Conservation (phyloP, 1,139 yeast genomes). For the Saccharomycopsis hybrid region DNA sequence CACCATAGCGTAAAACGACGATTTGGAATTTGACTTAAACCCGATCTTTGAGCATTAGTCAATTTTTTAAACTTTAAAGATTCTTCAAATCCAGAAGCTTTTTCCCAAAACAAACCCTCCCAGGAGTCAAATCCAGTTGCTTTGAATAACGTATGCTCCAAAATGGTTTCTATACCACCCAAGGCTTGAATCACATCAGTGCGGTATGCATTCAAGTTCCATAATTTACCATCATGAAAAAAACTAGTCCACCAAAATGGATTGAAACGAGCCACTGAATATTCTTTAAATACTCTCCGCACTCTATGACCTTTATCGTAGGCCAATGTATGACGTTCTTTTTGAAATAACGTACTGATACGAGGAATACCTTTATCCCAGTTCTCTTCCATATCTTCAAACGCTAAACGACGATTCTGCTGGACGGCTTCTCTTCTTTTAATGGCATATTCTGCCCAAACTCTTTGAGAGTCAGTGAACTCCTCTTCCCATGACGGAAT, state of each 20-base stretch:
- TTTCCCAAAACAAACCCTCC: slow-evolving; percentile 99
- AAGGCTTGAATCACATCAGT: slow-evolving; percentile 95
- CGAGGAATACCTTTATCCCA: slow-evolving; percentile 98
- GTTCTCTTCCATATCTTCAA: slow-evolving; percentile 87
- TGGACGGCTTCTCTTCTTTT: slow-evolving; percentile 84
- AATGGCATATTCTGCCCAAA: slow-evolving; percentile 95
- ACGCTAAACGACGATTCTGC: slow-evolving; percentile 78
- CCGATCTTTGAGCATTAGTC: slow-evolving; percentile 96
- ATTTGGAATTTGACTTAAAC: slow-evolving; percentile 95
- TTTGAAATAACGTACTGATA: slow-evolving; percentile 89
- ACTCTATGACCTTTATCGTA: slow-evolving; percentile 92
- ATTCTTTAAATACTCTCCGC: slow-evolving; percentile 74
- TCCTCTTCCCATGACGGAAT: slow-evolving; percentile 97
- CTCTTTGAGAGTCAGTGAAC: slow-evolving; percentile 87
- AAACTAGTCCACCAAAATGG: slow-evolving; percentile 97
- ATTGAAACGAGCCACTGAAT: slow-evolving; percentile 60
- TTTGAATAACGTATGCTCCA: slow-evolving; percentile 90
- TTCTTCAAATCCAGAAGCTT: slow-evolving; percentile 94
- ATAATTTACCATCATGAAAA: slow-evolving; percentile 90
- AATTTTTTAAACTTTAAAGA: slow-evolving; percentile 89
- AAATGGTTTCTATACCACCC: slow-evolving; percentile 94
- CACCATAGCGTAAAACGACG: slow-evolving; percentile 98
- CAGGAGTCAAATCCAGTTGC: slow-evolving; percentile 98
- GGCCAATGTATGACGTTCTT: slow-evolving; percentile 90
- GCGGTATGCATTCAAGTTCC: slow-evolving; percentile 90